Conservation (phyloP, 768 basidiomycete genomes). For the Erythrobasidium yunnanense region DNA sequence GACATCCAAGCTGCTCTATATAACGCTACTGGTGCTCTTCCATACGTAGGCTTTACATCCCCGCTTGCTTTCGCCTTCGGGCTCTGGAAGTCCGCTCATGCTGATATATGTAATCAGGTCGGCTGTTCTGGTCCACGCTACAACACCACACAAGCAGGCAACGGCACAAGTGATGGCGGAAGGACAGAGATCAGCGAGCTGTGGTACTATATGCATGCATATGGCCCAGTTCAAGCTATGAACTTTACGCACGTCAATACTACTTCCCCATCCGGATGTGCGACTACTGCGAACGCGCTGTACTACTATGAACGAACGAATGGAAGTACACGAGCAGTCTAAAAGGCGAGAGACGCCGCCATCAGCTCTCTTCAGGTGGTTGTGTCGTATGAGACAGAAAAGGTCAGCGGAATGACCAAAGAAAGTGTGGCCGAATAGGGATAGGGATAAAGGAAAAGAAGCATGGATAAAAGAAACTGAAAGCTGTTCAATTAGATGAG, state of each 20-base stretch:
- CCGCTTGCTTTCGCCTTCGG: background rate
- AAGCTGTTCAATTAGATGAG: too few species aligned
- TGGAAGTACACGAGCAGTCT: background rate
- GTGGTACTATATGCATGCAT: slow-evolving; percentile 16
- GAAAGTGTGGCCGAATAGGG: too few species aligned
- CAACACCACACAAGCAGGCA: slow-evolving; percentile 9
- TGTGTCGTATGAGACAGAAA: too few species aligned
- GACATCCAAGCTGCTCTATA: slow-evolving; percentile 31
- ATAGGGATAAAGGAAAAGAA: too few species aligned
- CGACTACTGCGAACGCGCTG: slow-evolving; percentile 1
- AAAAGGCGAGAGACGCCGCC: too few species aligned
- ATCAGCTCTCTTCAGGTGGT: too few species aligned
- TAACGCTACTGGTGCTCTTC: slow-evolving; percentile 20
- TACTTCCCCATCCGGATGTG: slow-evolving; percentile 1
- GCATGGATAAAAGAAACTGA: too few species aligned
- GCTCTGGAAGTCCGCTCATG: background rate
- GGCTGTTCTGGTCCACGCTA: slow-evolving; percentile 14
- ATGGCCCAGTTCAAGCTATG: background rate
- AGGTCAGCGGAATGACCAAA: too few species aligned
- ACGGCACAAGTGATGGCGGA: slow-evolving; percentile 12
- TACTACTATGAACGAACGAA: slow-evolving; percentile 7
- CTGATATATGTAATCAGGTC: background rate
- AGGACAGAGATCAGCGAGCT: slow-evolving; percentile 3
- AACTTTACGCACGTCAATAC: slow-evolving; percentile 4
- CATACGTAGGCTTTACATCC: background rate